Evolutionary conservation across 768 basidiomycete genomes (phyloP), one percentile per base, ranked within the genome.

Genomic region (Pulveroboletus sp.): DNA sequence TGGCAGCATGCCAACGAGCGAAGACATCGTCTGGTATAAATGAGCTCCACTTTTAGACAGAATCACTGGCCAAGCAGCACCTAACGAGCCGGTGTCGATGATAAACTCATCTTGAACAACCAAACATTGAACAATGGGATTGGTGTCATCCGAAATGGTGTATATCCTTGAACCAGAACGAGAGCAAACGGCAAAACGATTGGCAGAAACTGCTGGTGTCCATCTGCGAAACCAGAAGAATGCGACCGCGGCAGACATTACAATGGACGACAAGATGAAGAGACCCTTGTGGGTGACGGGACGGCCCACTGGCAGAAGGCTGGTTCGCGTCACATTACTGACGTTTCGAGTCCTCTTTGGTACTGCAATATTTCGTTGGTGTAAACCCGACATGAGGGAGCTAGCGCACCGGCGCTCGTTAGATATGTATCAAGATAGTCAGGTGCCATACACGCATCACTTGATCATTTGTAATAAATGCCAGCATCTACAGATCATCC

Each of bases 171-270:
- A 56, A 17, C 72, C 73, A 11, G 75, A 67, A 41, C 60, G 72
- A 24, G 86, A 80, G 64, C 87, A 88, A n/a, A 89, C 55, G 1
- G 79, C 82, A 58, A 87, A 87, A 5, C 68, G 43, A n/a, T 60
- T 46, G 4, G n/a, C n/a, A n/a, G n/a, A n/a, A n/a, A n/a, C n/a
- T n/a, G 66, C 43, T 23, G 53, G 32, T n/a, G 11, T 11, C 27
- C 20, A 39, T 16, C n/a, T 13, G 27, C 44, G 43, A 20, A 44
- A 6, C 46, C 55, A 56, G 19, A 65, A 32, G 24, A 55, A 34
- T 25, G 21, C 34, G 24, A 55, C 31, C 23, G 21, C 34, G 33
- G 27, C 27, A 29, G 49, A 52, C 24, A 32, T 21, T n/a, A 19
- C 49, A 35, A 58, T 36, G 19, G 41, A 53, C 33, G 40, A 33